Evolutionary conservation across 306 rosid species (phyloP), one percentile per base, ranked within the genome.

Genomic region (Fragaria iinumae): DNA sequence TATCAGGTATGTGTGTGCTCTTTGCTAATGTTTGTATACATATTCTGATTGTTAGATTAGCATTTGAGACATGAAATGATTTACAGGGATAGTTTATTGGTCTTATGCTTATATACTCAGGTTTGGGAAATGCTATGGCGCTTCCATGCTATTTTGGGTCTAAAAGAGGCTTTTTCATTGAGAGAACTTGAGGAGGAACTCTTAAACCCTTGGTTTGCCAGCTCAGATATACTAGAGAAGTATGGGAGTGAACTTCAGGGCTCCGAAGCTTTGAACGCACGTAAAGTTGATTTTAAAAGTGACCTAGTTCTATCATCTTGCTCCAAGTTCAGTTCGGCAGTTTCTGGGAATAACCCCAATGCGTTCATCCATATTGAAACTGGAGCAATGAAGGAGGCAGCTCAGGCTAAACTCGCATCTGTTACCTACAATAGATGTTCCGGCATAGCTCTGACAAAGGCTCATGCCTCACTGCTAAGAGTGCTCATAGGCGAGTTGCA

Each of bases 121-220:
- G 91, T 83, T 76, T 96, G 97, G 98, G 97, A 92, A 73, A 85
- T 83, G 69, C 75, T 91, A 27, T 82, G 82, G 47, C 87, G 98
- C 74, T 96, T 93, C 73, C 84, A 81, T 47, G 98, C 86, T 81
- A 84, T 84, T 80, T 81, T 96, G 89, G 91, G 89, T 76, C 86
- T 92, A 83, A 80, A 87, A 74, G 91, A 90, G 66, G 81, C 89
- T 20, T 81, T 86, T 67, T 85, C 88, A 48, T 79, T 96, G 69
- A 89, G 87, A 79, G 98, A 90, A 76, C 88, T 96, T 63, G 99
- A 91, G 81, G 89, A 85, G 77, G 99, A 93, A 72, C 99, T 96
- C 67, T 76, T 93, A 71, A 90, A 87, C 83, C 99, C 97, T 77
- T 90, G 90, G 99, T 86, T 84, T 69, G 87, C 88, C 74, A 90